Evolutionary conservation across 2,329 filamentous ascomycete species (phyloP).

Genomic region (Ophidiomyces ophidiicola): DNA sequence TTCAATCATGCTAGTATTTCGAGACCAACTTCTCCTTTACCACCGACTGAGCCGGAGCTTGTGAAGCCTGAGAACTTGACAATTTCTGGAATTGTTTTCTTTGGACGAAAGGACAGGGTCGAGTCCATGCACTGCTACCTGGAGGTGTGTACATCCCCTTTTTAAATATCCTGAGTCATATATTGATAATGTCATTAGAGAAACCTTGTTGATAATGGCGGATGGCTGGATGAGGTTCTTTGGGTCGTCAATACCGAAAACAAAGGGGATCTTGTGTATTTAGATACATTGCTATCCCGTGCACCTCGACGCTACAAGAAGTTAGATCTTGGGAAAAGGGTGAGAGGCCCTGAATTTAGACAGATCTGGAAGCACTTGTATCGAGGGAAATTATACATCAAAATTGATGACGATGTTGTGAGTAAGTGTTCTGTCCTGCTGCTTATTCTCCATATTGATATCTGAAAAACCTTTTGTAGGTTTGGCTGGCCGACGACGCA

Average conservation of each 20-base stretch:
- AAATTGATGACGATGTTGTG: slow-evolving; percentile 37
- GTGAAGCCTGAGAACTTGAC: slow-evolving; percentile 9
- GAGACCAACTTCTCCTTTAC: background rate
- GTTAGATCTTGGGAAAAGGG: slow-evolving; percentile 27
- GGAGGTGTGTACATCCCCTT: slow-evolving; percentile 21
- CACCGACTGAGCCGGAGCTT: background rate
- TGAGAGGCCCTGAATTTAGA: slow-evolving; percentile 26
- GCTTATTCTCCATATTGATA: background rate
- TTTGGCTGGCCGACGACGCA: slow-evolving; percentile 11
- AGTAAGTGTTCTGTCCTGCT: background rate
- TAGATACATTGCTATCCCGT: slow-evolving; percentile 29
- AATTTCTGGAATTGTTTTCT: slow-evolving; percentile 39
- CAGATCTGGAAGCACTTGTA: slow-evolving; percentile 20
- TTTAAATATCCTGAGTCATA: background rate
- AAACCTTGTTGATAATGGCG: slow-evolving; percentile 8
- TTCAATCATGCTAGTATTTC: background rate
- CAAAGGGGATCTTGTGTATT: slow-evolving; percentile 29
- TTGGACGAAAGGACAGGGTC: slow-evolving; percentile 34
- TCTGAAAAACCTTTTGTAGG: background rate
- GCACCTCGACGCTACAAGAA: slow-evolving; percentile 30
- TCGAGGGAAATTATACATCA: slow-evolving; percentile 32
- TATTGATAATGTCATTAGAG: background rate
- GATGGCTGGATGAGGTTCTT: slow-evolving; percentile 3
- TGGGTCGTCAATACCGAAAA: slow-evolving; percentile 13
- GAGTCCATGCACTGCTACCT: slow-evolving; percentile 40